phyloP scores from a whole-genome alignment of 352 stramenopile genomes.

The Phytophthora podocarpi region DNA sequence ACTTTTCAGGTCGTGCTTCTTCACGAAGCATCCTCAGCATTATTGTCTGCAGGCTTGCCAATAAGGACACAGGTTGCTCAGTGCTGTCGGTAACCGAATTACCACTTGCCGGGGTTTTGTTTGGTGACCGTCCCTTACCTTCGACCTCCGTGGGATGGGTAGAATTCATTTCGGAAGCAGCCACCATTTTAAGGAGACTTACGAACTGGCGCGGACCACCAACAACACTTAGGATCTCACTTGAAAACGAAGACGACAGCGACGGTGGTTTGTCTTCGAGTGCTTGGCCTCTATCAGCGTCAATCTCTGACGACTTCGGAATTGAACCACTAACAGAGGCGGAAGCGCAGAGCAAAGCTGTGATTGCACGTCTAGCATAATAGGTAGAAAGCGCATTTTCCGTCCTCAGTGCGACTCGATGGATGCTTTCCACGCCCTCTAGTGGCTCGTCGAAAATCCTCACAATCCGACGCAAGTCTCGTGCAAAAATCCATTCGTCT shows the following conservation, averaged over 20 bases:
- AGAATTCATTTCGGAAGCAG: conserved; percentile 78
- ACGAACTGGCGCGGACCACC: conserved; percentile 79
- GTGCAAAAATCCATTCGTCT: conserved; percentile 79
- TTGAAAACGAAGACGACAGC: conserved; percentile 25
- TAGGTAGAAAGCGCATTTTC: conserved; percentile 85
- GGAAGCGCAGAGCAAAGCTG: conserved; percentile 36
- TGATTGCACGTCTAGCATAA: conserved; percentile 72
- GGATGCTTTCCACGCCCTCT: conserved; percentile 70
- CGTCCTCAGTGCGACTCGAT: conserved; percentile 73
- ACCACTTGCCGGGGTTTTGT: neutral
- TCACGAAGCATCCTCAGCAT: conserved; percentile 61
- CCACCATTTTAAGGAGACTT: conserved; percentile 82
- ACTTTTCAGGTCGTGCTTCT: conserved; percentile 48
- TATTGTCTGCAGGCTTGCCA: conserved; percentile 57
- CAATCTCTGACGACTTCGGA: neutral
- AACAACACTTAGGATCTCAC: conserved; percentile 53
- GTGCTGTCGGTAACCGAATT: conserved; percentile 15
- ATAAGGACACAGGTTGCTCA: conserved; percentile 45
- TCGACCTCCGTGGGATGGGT: conserved; percentile 17
- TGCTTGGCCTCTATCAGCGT: neutral
- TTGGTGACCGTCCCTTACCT: neutral
- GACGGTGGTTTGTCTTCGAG: conserved; percentile 23
- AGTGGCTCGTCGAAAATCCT: conserved; percentile 84
- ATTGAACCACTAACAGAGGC: conserved; percentile 7
- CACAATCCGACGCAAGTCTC: conserved; percentile 77